phyloP scores from a whole-genome alignment of 129 eudicot genomes.

The Pittosporum tobira region DNA sequence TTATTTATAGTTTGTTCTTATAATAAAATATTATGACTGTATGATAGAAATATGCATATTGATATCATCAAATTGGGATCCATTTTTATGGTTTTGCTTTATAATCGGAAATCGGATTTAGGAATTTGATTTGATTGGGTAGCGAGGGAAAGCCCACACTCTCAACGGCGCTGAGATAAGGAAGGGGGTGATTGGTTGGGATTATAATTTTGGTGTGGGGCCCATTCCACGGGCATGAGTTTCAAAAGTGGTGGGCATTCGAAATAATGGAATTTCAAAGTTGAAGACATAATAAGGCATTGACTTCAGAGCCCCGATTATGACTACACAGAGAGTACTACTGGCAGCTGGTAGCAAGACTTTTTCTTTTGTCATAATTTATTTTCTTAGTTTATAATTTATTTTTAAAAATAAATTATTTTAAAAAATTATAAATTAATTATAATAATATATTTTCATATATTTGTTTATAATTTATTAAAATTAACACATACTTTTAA shows the following conservation, averaged over 20 bases:
- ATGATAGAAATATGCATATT: neutral
- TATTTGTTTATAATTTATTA: too few relatives aligned
- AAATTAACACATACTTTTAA: too few relatives aligned
- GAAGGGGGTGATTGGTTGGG: slow-evolving; percentile 9
- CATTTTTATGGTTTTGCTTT: neutral
- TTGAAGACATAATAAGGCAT: slow-evolving; percentile 8
- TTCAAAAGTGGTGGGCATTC: slow-evolving; percentile 4
- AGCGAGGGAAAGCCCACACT: too few relatives aligned
- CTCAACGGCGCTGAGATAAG: slow-evolving; percentile 5
- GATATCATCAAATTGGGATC: slow-evolving; percentile 1
- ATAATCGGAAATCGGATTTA: too few relatives aligned
- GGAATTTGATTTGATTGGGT: too few relatives aligned
- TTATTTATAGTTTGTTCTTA: too few relatives aligned
- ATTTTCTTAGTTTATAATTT: too few relatives aligned
- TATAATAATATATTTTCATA: too few relatives aligned
- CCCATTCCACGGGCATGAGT: slow-evolving; percentile 3
- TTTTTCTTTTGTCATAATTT: too few relatives aligned
- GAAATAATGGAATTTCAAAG: neutral
- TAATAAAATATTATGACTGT: neutral
- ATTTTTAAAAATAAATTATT: too few relatives aligned
- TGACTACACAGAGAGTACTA: neutral
- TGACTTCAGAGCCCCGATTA: slow-evolving; percentile 39
- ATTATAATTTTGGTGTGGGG: slow-evolving; percentile 4
- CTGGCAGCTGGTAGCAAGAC: too few relatives aligned
- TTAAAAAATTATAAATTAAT: too few relatives aligned